A percentile compares a stretch with the other conserved stretches of the same genome.
Conservation (phyloP, 2,329 filamentous ascomycete genomes). For the Parafenestella ontariensis region DNA sequence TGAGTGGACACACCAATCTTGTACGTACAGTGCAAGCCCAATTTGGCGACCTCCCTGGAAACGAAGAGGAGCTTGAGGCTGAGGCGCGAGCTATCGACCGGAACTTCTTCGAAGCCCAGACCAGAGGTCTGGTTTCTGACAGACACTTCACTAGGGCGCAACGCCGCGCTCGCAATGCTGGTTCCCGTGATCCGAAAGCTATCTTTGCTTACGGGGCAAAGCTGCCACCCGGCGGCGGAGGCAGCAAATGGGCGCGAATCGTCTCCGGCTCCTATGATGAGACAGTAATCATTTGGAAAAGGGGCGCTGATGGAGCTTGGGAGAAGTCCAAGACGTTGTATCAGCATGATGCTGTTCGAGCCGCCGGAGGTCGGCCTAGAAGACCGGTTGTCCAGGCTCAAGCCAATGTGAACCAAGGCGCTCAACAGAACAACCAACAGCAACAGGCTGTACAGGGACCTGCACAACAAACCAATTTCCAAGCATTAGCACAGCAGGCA, state of each 20-base stretch:
- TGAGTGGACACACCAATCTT: slow-evolving; percentile 81
- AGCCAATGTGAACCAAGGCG: slow-evolving; percentile 24
- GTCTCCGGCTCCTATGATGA: slow-evolving; percentile 97
- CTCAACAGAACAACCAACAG: slow-evolving; percentile 25
- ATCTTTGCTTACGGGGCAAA: slow-evolving; percentile 83
- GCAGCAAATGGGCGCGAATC: slow-evolving; percentile 89
- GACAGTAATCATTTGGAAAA: slow-evolving; percentile 92
- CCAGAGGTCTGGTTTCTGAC: slow-evolving; percentile 51
- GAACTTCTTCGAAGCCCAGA: slow-evolving; percentile 69
- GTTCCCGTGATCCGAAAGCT: slow-evolving; percentile 76
- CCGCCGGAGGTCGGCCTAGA: slow-evolving; percentile 54
- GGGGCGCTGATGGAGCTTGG: slow-evolving; percentile 85
- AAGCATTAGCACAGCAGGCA: slow-evolving; percentile 45
- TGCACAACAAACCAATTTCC: slow-evolving; percentile 38
- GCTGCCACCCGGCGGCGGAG: slow-evolving; percentile 88
- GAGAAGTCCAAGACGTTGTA: slow-evolving; percentile 75
- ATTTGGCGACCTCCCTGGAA: slow-evolving; percentile 87
- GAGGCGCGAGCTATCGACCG: slow-evolving; percentile 77
- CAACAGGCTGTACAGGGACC: slow-evolving; percentile 11
- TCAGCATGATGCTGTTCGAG: slow-evolving; percentile 70
- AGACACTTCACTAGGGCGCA: slow-evolving; percentile 40
- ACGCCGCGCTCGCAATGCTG: slow-evolving; percentile 64
- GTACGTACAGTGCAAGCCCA: slow-evolving; percentile 95
- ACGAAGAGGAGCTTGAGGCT: slow-evolving; percentile 73
- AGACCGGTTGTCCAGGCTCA: slow-evolving; percentile 32